A percentile compares a stretch with the other conserved stretches of the same genome.
phyloP scores from a whole-genome alignment of 2,329 filamentous ascomycete genomes.

The Talaromyces sp. region DNA sequence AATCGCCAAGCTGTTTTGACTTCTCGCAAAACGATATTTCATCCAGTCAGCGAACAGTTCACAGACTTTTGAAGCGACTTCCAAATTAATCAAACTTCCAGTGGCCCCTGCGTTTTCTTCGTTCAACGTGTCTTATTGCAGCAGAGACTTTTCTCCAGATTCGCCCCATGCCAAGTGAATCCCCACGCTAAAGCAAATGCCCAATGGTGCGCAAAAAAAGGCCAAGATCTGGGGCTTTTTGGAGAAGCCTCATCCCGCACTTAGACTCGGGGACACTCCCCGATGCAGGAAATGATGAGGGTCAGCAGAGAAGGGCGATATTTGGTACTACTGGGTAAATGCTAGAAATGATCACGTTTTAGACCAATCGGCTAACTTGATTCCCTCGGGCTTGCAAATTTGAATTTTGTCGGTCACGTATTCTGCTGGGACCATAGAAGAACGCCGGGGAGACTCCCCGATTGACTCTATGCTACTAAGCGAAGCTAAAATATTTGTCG shows the following conservation, averaged over 20 bases:
- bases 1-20: neutral
- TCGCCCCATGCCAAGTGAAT: neutral
- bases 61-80: neutral
- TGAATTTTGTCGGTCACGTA: neutral
- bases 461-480: neutral
- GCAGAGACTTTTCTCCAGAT: conserved; percentile 1
- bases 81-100: neutral
- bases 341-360: neutral
- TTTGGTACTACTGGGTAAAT: neutral
- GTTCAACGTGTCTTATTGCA: neutral
- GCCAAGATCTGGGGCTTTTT: neutral
- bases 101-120: neutral
- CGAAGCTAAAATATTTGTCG: neutral
- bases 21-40: neutral
- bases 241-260: neutral
- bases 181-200: neutral
- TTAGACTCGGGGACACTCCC: conserved; percentile 1
- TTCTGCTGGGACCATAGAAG: neutral
- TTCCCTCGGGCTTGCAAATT: neutral
- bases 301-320: too few relatives aligned
- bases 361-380: neutral
- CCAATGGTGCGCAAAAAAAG: neutral
- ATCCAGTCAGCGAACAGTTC: neutral
- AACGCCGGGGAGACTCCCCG: conserved; percentile 5
- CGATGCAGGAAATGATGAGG: neutral